These are phyloP conservation scores for Russula ochroleuca DNA, from an alignment of 768 basidiomycete genomes.

Conservation along the genomic window DNA sequence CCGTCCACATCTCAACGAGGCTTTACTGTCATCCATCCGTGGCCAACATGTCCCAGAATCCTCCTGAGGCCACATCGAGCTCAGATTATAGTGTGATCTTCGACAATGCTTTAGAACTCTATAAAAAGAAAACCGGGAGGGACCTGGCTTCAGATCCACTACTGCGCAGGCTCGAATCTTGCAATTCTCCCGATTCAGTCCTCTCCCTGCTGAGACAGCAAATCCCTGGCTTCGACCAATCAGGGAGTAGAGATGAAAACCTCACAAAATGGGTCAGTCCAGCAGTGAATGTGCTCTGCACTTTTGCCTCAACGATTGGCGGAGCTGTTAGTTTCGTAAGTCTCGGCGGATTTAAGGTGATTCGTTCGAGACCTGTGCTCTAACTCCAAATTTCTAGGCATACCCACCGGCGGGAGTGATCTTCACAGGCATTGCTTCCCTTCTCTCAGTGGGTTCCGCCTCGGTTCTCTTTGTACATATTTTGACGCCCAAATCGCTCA, in stretches of 20 bases:
- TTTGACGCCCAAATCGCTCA: not conserved
- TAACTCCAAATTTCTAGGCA: not conserved
- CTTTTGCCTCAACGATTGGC: not conserved
- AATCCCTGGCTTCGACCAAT: not conserved
- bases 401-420: not conserved
- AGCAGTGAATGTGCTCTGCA: not conserved
- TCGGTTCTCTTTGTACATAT: too few species aligned
- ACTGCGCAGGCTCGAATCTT: not conserved
- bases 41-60: not conserved
- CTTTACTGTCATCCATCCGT: not conserved
- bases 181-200: not conserved
- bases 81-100: not conserved
- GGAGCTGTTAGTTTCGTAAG: not conserved
- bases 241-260: not conserved
- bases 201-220: not conserved
- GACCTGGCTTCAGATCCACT: not conserved
- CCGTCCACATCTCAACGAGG: not conserved
- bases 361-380: not conserved
- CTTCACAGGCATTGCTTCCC: not conserved
- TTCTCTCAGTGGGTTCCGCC: not conserved
- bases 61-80: not conserved
- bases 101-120: not conserved
- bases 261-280: conserved; percentile 8
- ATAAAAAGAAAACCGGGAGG: not conserved
- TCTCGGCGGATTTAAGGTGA: not conserved